A percentile compares a stretch with the other conserved stretches of the same genome.
These are phyloP conservation scores for Scenedesmus sp. DNA, from an alignment of 163 green algal species.

Conservation along the genomic window DNA sequence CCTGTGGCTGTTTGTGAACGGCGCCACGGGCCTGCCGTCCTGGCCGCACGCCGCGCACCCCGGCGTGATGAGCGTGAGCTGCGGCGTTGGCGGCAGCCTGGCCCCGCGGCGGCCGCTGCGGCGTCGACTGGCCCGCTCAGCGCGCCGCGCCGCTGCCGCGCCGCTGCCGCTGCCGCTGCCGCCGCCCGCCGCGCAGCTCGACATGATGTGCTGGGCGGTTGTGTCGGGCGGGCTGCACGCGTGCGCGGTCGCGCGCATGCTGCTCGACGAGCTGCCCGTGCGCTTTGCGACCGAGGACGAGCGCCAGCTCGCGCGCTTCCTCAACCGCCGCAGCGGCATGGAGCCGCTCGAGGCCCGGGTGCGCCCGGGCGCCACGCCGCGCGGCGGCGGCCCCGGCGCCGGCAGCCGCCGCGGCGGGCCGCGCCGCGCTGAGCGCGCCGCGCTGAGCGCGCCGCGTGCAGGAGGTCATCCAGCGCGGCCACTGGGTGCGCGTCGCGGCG, in stretches of 20 bases:
- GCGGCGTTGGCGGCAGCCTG: neutral
- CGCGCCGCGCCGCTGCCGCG: neutral
- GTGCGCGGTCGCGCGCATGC: no score
- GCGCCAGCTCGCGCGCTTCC: conserved; percentile 10
- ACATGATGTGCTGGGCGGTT: conserved; percentile 26
- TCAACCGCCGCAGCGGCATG: conserved; percentile 35
- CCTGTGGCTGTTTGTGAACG: conserved; percentile 25
- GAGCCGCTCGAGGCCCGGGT: conserved; percentile 25
- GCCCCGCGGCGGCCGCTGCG: no score
- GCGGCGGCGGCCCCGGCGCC: no score
- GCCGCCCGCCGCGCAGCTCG: conserved; percentile 4
- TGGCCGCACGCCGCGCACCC: neutral
- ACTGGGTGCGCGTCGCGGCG: conserved; percentile 12
- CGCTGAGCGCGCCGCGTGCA: no score
- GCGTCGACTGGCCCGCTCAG: no score
- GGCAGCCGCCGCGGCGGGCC: no score
- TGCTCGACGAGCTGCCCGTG: no score
- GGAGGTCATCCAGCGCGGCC: conserved; percentile 17
- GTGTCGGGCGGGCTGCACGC: conserved; percentile 9
- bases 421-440: no score
- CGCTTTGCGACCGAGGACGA: conserved; percentile 1
- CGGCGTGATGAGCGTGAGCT: conserved; percentile 11
- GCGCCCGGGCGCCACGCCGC: neutral
- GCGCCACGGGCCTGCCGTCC: neutral
- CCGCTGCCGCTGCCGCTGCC: neutral